Conservation (phyloP, 495 filamentous ascomycete species). For the Neurospora sp. region DNA sequence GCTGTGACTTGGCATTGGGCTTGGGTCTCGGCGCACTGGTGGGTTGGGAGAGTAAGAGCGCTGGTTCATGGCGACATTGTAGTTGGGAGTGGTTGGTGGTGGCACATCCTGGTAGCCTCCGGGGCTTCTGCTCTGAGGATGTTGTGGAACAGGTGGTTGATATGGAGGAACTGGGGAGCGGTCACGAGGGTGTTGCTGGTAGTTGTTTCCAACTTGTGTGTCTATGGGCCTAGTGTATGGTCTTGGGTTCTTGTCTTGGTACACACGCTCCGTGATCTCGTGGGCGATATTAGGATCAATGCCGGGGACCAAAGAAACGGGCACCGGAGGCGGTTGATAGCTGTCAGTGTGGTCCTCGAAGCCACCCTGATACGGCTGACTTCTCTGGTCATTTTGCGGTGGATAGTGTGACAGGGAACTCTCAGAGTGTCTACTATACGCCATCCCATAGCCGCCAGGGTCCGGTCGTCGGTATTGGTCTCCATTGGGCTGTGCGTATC, state of each 20-base stretch:
- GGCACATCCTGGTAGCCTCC: slow-evolving; percentile 33
- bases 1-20: slow-evolving; percentile 18
- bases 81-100: slow-evolving; percentile 17
- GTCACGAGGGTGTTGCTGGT: not conserved
- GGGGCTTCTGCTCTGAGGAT: slow-evolving; percentile 17
- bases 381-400: slow-evolving; percentile 10
- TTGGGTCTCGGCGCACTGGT: slow-evolving; percentile 13
- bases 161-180: not conserved
- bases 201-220: slow-evolving; percentile 11
- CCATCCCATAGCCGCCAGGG: slow-evolving; percentile 5
- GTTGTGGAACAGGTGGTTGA: not conserved
- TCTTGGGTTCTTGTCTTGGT: slow-evolving; percentile 35
- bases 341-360: slow-evolving; percentile 23
- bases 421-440: slow-evolving; percentile 17
- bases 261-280: slow-evolving; percentile 44
- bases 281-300: slow-evolving; percentile 51
- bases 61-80: slow-evolving; percentile 24
- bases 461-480: slow-evolving; percentile 51
- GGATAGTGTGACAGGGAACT: slow-evolving; percentile 11
- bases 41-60: slow-evolving; percentile 53
- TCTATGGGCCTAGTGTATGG: slow-evolving; percentile 32
- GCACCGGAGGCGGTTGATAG: slow-evolving; percentile 42
- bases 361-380: slow-evolving; percentile 21
- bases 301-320: slow-evolving; percentile 59
- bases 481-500: slow-evolving; percentile 46